These are phyloP conservation scores for Metschnikowia continentalis DNA, from an alignment of 805 yeast species.

Conservation along the genomic window DNA sequence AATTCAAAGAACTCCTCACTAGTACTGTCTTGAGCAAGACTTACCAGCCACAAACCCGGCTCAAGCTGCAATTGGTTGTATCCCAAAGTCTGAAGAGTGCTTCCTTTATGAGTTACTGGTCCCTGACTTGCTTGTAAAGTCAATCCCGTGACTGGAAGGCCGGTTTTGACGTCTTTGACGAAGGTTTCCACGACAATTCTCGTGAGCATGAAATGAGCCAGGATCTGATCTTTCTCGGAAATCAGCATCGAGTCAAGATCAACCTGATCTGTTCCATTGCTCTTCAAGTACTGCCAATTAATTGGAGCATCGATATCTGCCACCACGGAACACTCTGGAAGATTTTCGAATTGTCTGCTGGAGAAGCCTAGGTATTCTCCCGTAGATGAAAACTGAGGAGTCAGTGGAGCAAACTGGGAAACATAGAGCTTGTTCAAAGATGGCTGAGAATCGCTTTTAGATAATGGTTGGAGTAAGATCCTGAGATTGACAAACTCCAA, in stretches of 20 bases:
- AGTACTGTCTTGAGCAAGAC: slow-evolving; percentile 36
- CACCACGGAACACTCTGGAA: slow-evolving; percentile 3
- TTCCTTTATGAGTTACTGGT: slow-evolving; percentile 46
- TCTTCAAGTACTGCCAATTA: slow-evolving; percentile 63
- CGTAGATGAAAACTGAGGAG: slow-evolving; percentile 25
- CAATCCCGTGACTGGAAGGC: slow-evolving; percentile 47
- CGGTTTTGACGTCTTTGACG: slow-evolving; percentile 43
- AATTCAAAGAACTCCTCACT: slow-evolving; percentile 18
- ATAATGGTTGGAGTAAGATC: slow-evolving; percentile 57
- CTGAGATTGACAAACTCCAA: slow-evolving; percentile 50
- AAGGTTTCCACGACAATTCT: slow-evolving; percentile 68
- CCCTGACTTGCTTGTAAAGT: slow-evolving; percentile 36
- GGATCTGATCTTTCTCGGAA: slow-evolving; percentile 27
- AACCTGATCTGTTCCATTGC: slow-evolving; percentile 32
- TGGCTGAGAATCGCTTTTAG: slow-evolving; percentile 31
- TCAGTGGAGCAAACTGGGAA: slow-evolving; percentile 36
- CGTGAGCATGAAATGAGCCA: slow-evolving; percentile 42
- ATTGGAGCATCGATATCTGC: slow-evolving; percentile 55
- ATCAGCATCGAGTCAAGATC: slow-evolving; percentile 63
- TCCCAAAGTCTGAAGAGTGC: slow-evolving; percentile 76
- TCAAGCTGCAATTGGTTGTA: slow-evolving; percentile 73
- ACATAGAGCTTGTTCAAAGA: slow-evolving; percentile 59
- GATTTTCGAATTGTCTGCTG: slow-evolving; percentile 30
- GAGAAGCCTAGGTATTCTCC: slow-evolving; percentile 16
- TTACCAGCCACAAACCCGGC: slow-evolving; percentile 68